A percentile compares a stretch with the other conserved stretches of the same genome.
Evolutionary conservation across 768 basidiomycete genomes (phyloP).

Genomic region (Xerocomus spinulosus): DNA sequence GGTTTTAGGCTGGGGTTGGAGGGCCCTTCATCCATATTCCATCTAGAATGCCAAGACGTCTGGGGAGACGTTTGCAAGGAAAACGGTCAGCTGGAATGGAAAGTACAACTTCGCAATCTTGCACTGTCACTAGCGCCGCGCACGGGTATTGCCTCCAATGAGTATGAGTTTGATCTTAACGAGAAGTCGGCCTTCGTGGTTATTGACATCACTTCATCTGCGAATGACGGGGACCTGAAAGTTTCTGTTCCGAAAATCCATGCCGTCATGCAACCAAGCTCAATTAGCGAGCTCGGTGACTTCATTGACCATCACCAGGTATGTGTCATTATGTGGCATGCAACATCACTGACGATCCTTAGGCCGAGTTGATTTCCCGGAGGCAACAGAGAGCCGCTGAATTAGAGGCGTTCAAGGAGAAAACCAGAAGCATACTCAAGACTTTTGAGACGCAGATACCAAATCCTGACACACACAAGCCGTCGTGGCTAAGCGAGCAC

Average conservation of each 20-base stretch:
- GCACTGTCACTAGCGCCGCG: slow-evolving; percentile 80
- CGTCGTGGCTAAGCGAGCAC: slow-evolving; percentile 54
- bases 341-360: slow-evolving; percentile 16
- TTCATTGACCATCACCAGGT: slow-evolving; percentile 84
- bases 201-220: slow-evolving; percentile 60
- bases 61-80: slow-evolving; percentile 53
- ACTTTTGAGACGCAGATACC: slow-evolving; percentile 66
- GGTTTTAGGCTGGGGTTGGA: slow-evolving; percentile 81
- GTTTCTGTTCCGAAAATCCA: slow-evolving; percentile 72
- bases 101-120: slow-evolving; percentile 66
- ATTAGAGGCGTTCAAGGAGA: slow-evolving; percentile 78
- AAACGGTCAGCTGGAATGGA: slow-evolving; percentile 51
- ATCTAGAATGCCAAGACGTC: slow-evolving; percentile 72
- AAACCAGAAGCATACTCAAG: slow-evolving; percentile 65
- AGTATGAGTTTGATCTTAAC: slow-evolving; percentile 48
- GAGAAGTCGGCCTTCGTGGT: slow-evolving; percentile 80
- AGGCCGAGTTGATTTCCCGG: slow-evolving; percentile 72
- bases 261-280: slow-evolving; percentile 92
- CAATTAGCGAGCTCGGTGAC: slow-evolving; percentile 86
- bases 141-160: slow-evolving; percentile 31
- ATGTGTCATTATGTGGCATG: slow-evolving; percentile 4
- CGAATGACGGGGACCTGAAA: slow-evolving; percentile 38
- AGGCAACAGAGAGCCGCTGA: slow-evolving; percentile 74
- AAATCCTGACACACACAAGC: slow-evolving; percentile 15
- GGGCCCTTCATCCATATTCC: slow-evolving; percentile 65